These are phyloP conservation scores for Friedmanniomyces simplex DNA, from an alignment of 495 filamentous ascomycete genomes.

Conservation along the genomic window DNA sequence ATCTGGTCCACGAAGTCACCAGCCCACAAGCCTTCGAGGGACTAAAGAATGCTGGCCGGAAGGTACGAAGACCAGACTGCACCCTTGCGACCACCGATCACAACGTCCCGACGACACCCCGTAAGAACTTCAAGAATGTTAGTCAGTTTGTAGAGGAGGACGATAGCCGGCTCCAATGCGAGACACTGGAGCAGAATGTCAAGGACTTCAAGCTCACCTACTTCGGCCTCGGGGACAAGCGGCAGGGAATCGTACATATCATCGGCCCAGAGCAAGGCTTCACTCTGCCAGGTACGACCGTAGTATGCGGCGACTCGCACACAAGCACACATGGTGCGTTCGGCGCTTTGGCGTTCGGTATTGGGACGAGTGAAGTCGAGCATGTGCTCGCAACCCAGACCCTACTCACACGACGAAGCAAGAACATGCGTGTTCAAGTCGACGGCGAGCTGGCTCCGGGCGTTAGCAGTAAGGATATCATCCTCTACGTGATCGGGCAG, in stretches of 20 bases:
- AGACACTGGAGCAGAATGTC: slow-evolving; percentile 93
- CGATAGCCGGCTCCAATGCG: slow-evolving; percentile 86
- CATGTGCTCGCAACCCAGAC: slow-evolving; percentile 96
- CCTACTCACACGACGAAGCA: slow-evolving; percentile 84
- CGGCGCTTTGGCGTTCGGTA: slow-evolving; percentile 89
- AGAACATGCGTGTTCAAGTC: slow-evolving; percentile 97
- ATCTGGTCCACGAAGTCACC: slow-evolving; percentile 96
- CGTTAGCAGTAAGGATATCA: slow-evolving; percentile 92
- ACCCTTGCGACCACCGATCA: slow-evolving; percentile 95
- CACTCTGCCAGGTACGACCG: slow-evolving; percentile 91
- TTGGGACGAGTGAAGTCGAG: slow-evolving; percentile 96
- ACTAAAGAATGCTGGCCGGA: slow-evolving; percentile 71
- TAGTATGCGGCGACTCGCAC: slow-evolving; percentile 96
- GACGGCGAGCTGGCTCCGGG: slow-evolving; percentile 84
- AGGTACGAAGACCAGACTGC: slow-evolving; percentile 88
- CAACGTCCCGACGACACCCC: slow-evolving; percentile 85
- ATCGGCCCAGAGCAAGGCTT: slow-evolving; percentile 99
- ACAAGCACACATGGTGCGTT: slow-evolving; percentile 98
- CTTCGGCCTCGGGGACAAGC: slow-evolving; percentile 91
- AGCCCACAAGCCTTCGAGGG: slow-evolving; percentile 99
- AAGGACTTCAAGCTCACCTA: slow-evolving; percentile 95
- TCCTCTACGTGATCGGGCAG: slow-evolving; percentile 85
- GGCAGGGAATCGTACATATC: slow-evolving; percentile 96
- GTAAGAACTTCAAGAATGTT: slow-evolving; percentile 82
- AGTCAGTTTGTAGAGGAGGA: slow-evolving; percentile 80